Evolutionary conservation across 2,329 filamentous ascomycete species (phyloP), one percentile per base, ranked within the genome.

Genomic region (Cladophialophora psammophila): DNA sequence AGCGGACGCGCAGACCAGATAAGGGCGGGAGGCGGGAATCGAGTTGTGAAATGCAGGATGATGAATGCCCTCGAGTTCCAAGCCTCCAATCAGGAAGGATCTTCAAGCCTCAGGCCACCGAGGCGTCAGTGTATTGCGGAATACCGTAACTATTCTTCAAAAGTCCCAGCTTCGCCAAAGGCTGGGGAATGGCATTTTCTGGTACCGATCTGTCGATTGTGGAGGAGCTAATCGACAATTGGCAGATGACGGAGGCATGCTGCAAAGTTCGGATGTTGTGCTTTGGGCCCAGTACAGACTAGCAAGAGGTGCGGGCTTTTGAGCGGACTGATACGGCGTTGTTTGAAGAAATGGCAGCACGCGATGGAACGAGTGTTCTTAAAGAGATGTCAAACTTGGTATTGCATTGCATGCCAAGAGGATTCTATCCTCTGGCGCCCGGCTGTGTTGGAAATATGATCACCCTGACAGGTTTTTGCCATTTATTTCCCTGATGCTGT

Each of bases 131-230:
- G 3, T 50, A 42, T n/a, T 20, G 45, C 45, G 20, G 5, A 10
- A 50, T 50, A 50, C 45, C 45, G 45, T 50, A 50, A 50, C 12
- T 26, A 18, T 26, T 50, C 26, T 12, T 42, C 45, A 50, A 50
- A 50, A 50, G 45, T 50, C 20, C 45, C 45, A 50, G 13, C 8
- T 31, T 20, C 20, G 12, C 9, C 18, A 50, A 50, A 31, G 8
- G 45, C 45, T 31, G 20, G 9, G 18, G 18, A 10, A 26, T 50
- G 5, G 42, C 15, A 12, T 31, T 31, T 50, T 26, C 8, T 50
- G 12, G 20, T 18, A 20, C 20, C n/a, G 7, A 48, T 48, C 7
- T 48, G 42, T 48, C 15, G 9, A 12, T 50, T 50, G 20, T 3
- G 45, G 45, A 50, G 45, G 45, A 12, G 45, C 45, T 50, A 50